phyloP scores from a whole-genome alignment of 495 filamentous ascomycete species.

The Pyrenopolyporus hunteri region DNA sequence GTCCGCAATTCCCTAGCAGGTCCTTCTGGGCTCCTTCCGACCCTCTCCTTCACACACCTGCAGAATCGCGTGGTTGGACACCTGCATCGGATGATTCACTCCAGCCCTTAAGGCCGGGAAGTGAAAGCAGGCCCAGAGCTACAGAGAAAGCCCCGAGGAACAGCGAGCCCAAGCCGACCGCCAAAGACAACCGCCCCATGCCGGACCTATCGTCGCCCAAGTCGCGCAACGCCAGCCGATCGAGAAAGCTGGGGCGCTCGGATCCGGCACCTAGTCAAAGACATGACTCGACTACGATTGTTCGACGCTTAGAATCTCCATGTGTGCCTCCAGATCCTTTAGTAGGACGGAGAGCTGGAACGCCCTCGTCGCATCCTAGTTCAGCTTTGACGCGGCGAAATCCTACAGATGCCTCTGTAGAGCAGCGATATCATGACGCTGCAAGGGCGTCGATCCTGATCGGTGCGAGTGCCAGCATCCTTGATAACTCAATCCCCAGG shows the following conservation, averaged over 20 bases:
- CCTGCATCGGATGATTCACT: neutral
- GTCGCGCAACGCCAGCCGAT: neutral
- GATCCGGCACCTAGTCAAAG: neutral
- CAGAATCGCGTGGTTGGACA: neutral
- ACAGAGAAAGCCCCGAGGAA: neutral
- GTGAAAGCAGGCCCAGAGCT: neutral
- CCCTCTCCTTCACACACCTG: neutral
- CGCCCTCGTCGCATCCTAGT: neutral
- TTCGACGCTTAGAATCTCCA: neutral
- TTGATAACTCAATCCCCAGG: neutral
- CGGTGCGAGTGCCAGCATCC: neutral
- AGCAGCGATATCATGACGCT: neutral
- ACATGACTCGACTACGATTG: neutral
- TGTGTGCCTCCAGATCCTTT: neutral
- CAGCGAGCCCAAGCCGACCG: neutral
- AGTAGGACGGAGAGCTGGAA: neutral
- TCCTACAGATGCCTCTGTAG: neutral
- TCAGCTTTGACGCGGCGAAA: neutral
- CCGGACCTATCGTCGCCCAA: neutral
- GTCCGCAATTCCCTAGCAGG: neutral
- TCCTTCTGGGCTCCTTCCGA: slow-evolving; percentile 7
- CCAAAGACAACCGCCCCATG: neutral
- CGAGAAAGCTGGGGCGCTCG: neutral
- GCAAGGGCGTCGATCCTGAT: neutral
- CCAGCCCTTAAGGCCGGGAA: neutral